Evolutionary conservation across 805 yeast species (phyloP), one percentile per base, ranked within the genome.

Genomic region (Wickerhamomyces bisporus): DNA sequence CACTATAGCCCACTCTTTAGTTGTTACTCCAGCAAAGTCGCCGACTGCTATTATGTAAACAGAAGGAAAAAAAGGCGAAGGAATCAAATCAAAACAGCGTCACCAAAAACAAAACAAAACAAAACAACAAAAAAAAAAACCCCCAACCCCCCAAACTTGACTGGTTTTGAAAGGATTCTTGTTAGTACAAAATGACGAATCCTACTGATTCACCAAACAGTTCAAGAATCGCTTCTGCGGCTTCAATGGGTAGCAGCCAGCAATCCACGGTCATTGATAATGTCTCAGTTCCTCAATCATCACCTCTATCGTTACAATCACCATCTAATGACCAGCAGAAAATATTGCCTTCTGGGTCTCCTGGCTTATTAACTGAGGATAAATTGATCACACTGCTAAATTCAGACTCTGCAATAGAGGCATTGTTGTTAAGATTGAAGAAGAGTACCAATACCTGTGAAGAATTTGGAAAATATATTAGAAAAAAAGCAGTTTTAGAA

Each of bases 371-470:
- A 25, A 69, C 70, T 6, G 75, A 71, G 36, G 75, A 75, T 24
- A 69, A 70, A 38, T 71, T 84, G 25, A 53, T 64, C 31, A 57
- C 63, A 23, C 69, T 83, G 15, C 60, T 84, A 51, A 71, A 71
- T 43, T 73, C 86, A n/a, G 95, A 86, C 57, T 71, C 78, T 6
- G 85, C 94, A 3, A 72, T 87, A 36, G 93, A 84, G 43, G 70
- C 86, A 0, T 66, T 91, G 15, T 66, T 89, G 35, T 63, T 70
- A 2, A 70, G 95, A 30, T 68, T 89, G 40, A 91, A 91, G 61
- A 91, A 82, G 58, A 77, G 88, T 41, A 70, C 89, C 31, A 70
- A 71, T 43, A 80, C 95, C 0, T 81, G 94, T 47, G 96, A 88
- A 52, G 98, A 93, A 55, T 81, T 87, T 50, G 70, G 86, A 21